Evolutionary conservation across 164 flowering plant genomes (phyloP).

Genomic region (Dillenia suffruticosa): DNA sequence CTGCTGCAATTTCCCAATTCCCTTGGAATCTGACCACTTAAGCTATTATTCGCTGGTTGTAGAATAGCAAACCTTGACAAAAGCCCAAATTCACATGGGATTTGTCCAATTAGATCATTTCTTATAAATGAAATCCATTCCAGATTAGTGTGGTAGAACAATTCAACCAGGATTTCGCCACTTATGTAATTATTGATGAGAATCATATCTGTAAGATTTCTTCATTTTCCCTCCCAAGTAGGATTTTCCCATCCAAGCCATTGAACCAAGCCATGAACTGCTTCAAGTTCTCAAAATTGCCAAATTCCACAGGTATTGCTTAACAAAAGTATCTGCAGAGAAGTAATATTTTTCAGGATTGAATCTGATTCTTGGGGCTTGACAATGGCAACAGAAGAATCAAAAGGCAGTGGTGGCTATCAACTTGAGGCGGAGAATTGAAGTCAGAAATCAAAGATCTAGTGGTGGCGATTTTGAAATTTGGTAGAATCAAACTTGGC

Average conservation of each 20-base stretch:
- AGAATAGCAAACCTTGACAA: slow-evolving; percentile 67
- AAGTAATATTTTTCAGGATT: slow-evolving; percentile 34
- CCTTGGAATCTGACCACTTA: slow-evolving; percentile 64
- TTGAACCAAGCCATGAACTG: slow-evolving; percentile 88
- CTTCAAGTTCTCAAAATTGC: slow-evolving; percentile 66
- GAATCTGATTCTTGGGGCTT: no score
- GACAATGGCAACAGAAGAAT: no score
- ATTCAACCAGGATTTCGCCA: slow-evolving; percentile 59
- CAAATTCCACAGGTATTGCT: slow-evolving; percentile 62
- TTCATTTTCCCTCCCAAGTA: slow-evolving; percentile 66
- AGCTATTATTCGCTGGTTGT: slow-evolving; percentile 76
- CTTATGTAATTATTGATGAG: slow-evolving; percentile 62
- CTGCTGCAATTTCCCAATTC: slow-evolving; percentile 76
- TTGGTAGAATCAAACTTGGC: no score
- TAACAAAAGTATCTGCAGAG: slow-evolving; percentile 52
- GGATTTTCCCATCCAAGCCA: slow-evolving; percentile 64
- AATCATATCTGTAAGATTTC: slow-evolving; percentile 62
- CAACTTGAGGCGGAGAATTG: no score
- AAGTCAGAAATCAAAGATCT: no score
- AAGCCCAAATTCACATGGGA: slow-evolving; percentile 55
- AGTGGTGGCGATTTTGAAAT: no score
- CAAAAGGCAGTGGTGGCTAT: no score
- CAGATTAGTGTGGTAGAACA: slow-evolving; percentile 55
- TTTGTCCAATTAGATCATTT: slow-evolving; percentile 57
- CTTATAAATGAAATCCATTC: slow-evolving; percentile 92